Evolutionary conservation across 2,329 filamentous ascomycete species (phyloP).

Genomic region (Cercospora sp.): DNA sequence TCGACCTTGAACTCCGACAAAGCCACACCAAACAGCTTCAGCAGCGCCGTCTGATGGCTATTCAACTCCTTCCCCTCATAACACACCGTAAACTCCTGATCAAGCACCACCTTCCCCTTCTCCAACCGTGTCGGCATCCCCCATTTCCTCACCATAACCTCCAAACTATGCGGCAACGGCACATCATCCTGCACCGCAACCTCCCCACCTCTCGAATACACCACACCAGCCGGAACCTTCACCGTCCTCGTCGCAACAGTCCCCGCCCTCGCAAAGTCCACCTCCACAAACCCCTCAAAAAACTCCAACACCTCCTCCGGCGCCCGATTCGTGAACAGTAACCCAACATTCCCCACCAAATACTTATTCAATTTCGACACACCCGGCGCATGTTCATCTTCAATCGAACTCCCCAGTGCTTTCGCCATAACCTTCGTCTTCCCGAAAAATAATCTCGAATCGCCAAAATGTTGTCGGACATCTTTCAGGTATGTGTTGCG

Average conservation of each 20-base stretch:
- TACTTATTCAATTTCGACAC: constrained; percentile 68
- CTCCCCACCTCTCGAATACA: constrained; percentile 78
- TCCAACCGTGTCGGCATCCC: constrained; percentile 87
- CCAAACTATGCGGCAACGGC: constrained; percentile 80
- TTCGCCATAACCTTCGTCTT: constrained; percentile 99
- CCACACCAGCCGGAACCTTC: constrained; percentile 76
- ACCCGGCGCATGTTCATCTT: constrained; percentile 75
- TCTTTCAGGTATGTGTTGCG: constrained; percentile 95
- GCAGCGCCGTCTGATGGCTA: constrained; percentile 84
- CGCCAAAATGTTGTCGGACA: constrained; percentile 78
- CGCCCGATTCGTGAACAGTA: constrained; percentile 82
- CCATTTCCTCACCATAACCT: constrained; percentile 85
- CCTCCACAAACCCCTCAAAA: constrained; percentile 70
- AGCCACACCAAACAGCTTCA: constrained; percentile 91
- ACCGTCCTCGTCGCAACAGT: constrained; percentile 72
- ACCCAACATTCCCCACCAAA: constrained; percentile 79
- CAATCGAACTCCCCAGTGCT: constrained; percentile 74
- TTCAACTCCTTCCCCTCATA: constrained; percentile 82
- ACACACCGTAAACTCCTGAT: constrained; percentile 73
- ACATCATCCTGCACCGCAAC: constrained; percentile 79
- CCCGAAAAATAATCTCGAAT: constrained; percentile 94
- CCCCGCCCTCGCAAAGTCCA: constrained; percentile 90
- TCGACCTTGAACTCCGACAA: constrained; percentile 87
- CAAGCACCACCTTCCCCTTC: constrained; percentile 82
- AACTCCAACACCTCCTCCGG: constrained; percentile 67